These are phyloP conservation scores for Micractinium sp. DNA, from an alignment of 139 green algal genomes.

Conservation along the genomic window DNA sequence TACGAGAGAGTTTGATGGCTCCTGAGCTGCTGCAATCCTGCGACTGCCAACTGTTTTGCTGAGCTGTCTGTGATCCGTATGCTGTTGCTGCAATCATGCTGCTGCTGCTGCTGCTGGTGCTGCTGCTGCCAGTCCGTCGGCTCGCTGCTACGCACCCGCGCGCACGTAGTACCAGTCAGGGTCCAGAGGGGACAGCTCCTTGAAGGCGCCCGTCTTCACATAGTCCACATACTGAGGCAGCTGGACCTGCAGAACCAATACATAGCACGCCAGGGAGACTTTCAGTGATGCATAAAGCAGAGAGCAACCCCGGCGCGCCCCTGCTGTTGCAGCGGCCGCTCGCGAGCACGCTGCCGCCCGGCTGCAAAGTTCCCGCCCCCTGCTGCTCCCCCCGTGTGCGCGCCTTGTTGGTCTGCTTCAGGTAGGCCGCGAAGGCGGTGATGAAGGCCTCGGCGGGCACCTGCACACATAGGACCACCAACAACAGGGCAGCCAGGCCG, in stretches of 20 bases:
- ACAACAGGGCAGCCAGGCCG: background rate
- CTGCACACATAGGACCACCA: conserved; percentile 54
- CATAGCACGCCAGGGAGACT: background rate
- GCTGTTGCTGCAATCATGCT: background rate
- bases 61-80: background rate
- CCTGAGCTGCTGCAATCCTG: background rate
- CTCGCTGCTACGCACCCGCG: conserved; percentile 67
- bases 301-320: no score
- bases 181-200: conserved; percentile 96
- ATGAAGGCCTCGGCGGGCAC: conserved; percentile 91
- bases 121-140: background rate
- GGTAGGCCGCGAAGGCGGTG: conserved; percentile 89
- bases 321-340: background rate
- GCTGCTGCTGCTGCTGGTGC: background rate
- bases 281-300: background rate
- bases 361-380: no score
- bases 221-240: conserved; percentile 96
- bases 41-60: background rate
- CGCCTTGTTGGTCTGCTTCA: conserved; percentile 98
- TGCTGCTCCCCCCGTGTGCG: background rate
- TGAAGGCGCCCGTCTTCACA: conserved; percentile 95
- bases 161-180: conserved; percentile 99
- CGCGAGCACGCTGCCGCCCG: no score
- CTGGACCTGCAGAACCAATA: conserved; percentile 65
- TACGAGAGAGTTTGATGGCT: no score